These are phyloP conservation scores for Effrenium voratum DNA, from an alignment of 73 alveolate genomes.

Conservation along the genomic window DNA sequence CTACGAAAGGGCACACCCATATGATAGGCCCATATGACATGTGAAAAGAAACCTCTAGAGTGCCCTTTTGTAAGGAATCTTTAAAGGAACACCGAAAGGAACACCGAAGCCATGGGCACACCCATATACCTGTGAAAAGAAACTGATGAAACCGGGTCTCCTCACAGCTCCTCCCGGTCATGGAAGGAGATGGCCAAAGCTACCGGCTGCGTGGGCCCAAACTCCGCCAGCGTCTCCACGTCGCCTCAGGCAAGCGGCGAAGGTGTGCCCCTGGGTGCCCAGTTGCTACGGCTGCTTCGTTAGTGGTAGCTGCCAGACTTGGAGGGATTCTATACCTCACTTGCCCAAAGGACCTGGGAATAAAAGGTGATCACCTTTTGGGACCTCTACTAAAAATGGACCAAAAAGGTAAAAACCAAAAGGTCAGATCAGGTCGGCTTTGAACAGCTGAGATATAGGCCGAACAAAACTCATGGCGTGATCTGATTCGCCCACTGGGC, in stretches of 20 bases:
- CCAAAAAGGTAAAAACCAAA: background rate
- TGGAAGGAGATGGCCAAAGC: constrained; percentile 43
- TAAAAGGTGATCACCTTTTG: background rate
- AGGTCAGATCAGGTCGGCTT: too few species aligned
- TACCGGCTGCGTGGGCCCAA: constrained; percentile 77
- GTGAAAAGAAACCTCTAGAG: too few species aligned
- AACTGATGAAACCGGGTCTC: too few species aligned
- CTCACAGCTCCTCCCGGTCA: constrained; percentile 39
- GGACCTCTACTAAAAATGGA: background rate
- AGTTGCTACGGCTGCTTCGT: background rate
- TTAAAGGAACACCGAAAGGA: too few species aligned
- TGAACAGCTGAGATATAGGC: too few species aligned
- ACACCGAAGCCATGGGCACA: too few species aligned
- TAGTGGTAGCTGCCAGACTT: background rate
- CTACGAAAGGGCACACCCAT: too few species aligned
- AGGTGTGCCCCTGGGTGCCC: background rate
- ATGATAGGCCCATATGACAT: too few species aligned
- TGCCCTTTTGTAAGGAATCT: too few species aligned
- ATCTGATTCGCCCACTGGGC: too few species aligned
- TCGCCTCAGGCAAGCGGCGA: constrained; percentile 16
- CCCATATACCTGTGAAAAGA: too few species aligned
- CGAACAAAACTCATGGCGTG: too few species aligned
- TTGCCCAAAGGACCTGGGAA: background rate
- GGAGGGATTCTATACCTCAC: background rate
- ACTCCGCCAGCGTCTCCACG: constrained; percentile 72